Evolutionary conservation across 352 stramenopile genomes (phyloP).

Genomic region (Aphanomyces stellatus): DNA sequence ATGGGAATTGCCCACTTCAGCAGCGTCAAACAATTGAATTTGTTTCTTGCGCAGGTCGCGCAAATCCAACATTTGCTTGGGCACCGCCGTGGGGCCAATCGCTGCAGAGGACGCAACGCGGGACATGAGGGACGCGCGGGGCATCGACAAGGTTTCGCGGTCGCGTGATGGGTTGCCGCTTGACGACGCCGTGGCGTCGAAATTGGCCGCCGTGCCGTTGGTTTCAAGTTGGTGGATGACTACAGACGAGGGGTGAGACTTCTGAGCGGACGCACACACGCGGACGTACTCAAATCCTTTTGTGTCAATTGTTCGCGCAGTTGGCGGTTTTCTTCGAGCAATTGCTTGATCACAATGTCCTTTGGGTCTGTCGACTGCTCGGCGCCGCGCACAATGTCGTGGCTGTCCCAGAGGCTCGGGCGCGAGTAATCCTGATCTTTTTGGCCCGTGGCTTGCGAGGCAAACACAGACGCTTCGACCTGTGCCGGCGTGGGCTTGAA

Average conservation of each 20-base stretch:
- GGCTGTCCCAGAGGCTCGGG: constrained; percentile 71
- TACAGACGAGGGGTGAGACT: not conserved
- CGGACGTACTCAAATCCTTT: constrained; percentile 46
- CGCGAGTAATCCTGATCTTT: constrained; percentile 65
- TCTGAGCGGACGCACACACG: not conserved
- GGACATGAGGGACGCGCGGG: not conserved
- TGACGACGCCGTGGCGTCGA: constrained; percentile 21
- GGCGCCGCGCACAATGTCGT: constrained; percentile 73
- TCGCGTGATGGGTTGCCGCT: constrained; percentile 7
- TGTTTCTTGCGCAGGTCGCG: constrained; percentile 85
- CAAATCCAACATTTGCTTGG: constrained; percentile 76
- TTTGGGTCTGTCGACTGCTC: constrained; percentile 78
- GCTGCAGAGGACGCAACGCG: constrained; percentile 24
- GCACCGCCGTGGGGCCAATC: constrained; percentile 34
- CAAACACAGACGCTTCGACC: constrained; percentile 16
- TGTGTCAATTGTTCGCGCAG: constrained; percentile 65
- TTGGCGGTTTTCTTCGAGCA: constrained; percentile 73
- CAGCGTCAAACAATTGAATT: constrained; percentile 79
- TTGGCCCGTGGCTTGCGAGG: constrained; percentile 22
- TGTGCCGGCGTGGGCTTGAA: constrained; percentile 41
- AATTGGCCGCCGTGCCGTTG: constrained; percentile 34
- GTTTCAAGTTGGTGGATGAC: constrained; percentile 78
- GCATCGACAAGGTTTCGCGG: not conserved
- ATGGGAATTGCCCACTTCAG: constrained; percentile 77
- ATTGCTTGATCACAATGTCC: constrained; percentile 80